Conservation (phyloP, 768 basidiomycete species). For the Lentinula guzmanii region DNA sequence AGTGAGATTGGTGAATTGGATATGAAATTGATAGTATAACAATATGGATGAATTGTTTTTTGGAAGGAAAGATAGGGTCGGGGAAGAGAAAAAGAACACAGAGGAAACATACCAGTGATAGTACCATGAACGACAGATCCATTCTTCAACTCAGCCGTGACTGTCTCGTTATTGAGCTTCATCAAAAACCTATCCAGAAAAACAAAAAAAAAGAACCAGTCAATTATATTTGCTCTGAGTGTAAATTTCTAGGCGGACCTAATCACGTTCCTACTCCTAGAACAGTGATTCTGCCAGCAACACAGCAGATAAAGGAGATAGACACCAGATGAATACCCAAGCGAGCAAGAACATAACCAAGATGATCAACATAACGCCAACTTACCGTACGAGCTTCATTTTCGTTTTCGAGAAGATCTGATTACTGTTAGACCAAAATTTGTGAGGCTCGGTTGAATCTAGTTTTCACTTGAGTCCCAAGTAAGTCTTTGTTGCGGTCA, state of each 20-base stretch:
- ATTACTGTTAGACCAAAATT: not conserved
- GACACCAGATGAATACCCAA: not conserved
- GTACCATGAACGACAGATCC: conserved; percentile 94
- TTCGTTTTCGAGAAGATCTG: conserved; percentile 8
- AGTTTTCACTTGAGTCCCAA: not conserved
- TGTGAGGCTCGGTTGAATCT: not conserved
- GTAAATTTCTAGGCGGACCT: not conserved
- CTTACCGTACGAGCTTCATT: conserved; percentile 84
- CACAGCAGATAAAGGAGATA: too few relatives aligned
- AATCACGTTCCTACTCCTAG: not conserved
- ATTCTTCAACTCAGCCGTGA: conserved; percentile 97
- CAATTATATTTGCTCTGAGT: not conserved
- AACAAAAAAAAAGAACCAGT: conserved; percentile 9
- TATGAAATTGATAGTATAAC: conserved; percentile 1
- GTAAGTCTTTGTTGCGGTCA: too few relatives aligned
- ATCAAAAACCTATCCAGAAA: conserved; percentile 76
- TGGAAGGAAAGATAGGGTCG: not conserved
- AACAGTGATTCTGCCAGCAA: not conserved
- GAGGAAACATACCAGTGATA: conserved; percentile 71
- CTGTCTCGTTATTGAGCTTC: conserved; percentile 99
- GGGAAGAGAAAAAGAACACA: not conserved
- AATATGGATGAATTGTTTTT: not conserved
- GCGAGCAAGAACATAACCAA: not conserved
- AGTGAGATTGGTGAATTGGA: not conserved
- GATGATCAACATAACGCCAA: not conserved